These are phyloP conservation scores for Penicillium rolfsii DNA, from an alignment of 2,329 filamentous ascomycete species.

Conservation along the genomic window DNA sequence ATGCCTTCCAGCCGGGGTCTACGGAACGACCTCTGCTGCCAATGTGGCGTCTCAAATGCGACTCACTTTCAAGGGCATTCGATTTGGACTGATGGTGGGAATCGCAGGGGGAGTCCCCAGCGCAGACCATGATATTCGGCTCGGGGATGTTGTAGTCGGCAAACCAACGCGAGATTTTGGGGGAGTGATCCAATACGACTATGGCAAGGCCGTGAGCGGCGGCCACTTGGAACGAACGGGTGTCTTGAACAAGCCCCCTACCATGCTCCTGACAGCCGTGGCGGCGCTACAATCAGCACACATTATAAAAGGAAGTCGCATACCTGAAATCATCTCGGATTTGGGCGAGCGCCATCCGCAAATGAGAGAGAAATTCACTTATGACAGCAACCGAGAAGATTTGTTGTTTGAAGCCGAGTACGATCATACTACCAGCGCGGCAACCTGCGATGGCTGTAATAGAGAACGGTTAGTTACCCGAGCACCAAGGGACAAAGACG, in stretches of 20 bases:
- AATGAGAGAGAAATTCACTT: not conserved
- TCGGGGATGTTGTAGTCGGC: constrained; percentile 38
- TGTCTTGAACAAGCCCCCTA: constrained; percentile 4
- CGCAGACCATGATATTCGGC: constrained; percentile 31
- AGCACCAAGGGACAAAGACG: not conserved
- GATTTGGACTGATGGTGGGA: constrained; percentile 50
- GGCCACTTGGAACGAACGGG: constrained; percentile 1
- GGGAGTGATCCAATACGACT: constrained; percentile 37
- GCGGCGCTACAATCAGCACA: not conserved
- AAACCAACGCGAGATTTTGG: constrained; percentile 19
- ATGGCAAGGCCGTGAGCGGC: constrained; percentile 25
- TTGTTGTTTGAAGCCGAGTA: constrained; percentile 1
- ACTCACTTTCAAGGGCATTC: constrained; percentile 34
- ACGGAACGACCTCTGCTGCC: constrained; percentile 39
- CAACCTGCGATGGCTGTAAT: not conserved
- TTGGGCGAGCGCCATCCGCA: not conserved
- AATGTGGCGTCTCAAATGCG: constrained; percentile 39
- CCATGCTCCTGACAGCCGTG: constrained; percentile 1
- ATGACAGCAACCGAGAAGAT: not conserved
- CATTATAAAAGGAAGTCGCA: not conserved
- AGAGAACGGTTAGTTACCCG: not conserved
- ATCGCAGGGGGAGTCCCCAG: constrained; percentile 42
- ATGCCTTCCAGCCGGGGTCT: constrained; percentile 35
- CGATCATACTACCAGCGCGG: not conserved
- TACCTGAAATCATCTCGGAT: not conserved